A percentile compares a stretch with the other conserved stretches of the same genome.
These are phyloP conservation scores for Mycena indigotica DNA, from an alignment of 768 basidiomycete genomes.

Conservation along the genomic window DNA sequence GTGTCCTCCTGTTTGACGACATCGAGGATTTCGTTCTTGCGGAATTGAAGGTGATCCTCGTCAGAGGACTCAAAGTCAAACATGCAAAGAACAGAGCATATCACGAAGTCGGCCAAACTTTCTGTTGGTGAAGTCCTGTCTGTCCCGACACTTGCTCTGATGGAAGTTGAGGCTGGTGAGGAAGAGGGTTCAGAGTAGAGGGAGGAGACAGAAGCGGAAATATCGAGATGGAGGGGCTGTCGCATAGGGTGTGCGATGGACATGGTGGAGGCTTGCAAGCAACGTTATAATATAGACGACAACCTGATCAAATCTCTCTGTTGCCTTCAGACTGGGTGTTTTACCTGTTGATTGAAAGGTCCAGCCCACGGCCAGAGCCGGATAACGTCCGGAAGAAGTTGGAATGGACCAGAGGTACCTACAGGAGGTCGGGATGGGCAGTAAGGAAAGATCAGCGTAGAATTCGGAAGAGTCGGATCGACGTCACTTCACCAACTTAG, in stretches of 20 bases:
- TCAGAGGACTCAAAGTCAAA: slow-evolving; percentile 70
- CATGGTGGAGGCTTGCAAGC: slow-evolving; percentile 21
- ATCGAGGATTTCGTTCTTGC: slow-evolving; percentile 65
- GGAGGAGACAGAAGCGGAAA: slow-evolving; percentile 36
- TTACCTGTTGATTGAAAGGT: no score
- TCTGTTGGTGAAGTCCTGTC: slow-evolving; percentile 34
- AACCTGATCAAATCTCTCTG: not conserved
- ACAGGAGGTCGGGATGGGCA: no score
- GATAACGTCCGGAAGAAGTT: no score
- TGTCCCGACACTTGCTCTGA: slow-evolving; percentile 33
- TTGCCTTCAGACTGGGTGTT: not conserved
- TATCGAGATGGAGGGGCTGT: slow-evolving; percentile 44
- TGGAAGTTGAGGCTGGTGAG: slow-evolving; percentile 39
- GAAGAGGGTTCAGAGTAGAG: slow-evolving; percentile 35
- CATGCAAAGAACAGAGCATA: slow-evolving; percentile 63
- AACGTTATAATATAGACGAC: not conserved
- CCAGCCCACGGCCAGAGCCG: no score
- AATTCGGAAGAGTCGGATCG: not conserved
- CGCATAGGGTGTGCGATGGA: slow-evolving; percentile 38
- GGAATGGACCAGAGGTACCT: no score
- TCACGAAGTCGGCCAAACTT: slow-evolving; percentile 33
- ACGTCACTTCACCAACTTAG: not conserved
- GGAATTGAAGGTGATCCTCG: slow-evolving; percentile 61
- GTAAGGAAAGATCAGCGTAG: no score
- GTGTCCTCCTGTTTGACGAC: slow-evolving; percentile 69